A percentile compares a stretch with the other conserved stretches of the same genome.
Evolutionary conservation across 2,329 filamentous ascomycete genomes (phyloP).

Genomic region (Tricladium varicosporioides): DNA sequence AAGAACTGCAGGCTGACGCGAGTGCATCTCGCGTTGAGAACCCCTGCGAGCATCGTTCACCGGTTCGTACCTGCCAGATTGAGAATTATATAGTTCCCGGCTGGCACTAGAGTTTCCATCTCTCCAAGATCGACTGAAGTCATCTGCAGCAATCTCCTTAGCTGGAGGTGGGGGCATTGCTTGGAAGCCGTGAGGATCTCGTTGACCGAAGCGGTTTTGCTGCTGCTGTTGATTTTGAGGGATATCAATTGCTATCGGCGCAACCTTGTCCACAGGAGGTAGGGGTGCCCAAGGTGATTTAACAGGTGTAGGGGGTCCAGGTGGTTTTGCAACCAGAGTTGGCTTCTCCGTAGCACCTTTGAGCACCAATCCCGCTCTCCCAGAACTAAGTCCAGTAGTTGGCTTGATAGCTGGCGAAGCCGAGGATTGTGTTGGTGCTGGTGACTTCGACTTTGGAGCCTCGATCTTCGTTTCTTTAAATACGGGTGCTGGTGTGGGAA

Average conservation of each 20-base stretch:
- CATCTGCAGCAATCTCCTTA: constrained; percentile 89
- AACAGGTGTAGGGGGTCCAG: constrained; percentile 62
- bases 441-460: constrained; percentile 30
- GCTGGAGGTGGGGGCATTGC: constrained; percentile 52
- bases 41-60: constrained; percentile 72
- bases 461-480: constrained; percentile 27
- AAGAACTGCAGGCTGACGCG: constrained; percentile 73
- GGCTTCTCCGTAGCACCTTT: constrained; percentile 70
- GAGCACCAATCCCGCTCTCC: constrained; percentile 57
- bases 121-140: constrained; percentile 84
- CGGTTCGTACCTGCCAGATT: constrained; percentile 89
- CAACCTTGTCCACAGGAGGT: constrained; percentile 79
- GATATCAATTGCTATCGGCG: constrained; percentile 63
- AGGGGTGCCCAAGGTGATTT: constrained; percentile 92
- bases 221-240: constrained; percentile 40
- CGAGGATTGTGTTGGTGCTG: constrained; percentile 31
- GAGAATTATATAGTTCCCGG: constrained; percentile 89
- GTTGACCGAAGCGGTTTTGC: constrained; percentile 48
- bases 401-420: constrained; percentile 30
- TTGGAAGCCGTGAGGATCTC: constrained; percentile 57
- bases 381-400: constrained; percentile 32
- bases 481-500: constrained; percentile 26
- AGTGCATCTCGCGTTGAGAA: constrained; percentile 63
- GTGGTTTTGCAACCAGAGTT: constrained; percentile 70
- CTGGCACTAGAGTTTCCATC: constrained; percentile 63